Evolutionary conservation across 2,329 filamentous ascomycete genomes (phyloP).

Genomic region (Penicillium verrucosum): DNA sequence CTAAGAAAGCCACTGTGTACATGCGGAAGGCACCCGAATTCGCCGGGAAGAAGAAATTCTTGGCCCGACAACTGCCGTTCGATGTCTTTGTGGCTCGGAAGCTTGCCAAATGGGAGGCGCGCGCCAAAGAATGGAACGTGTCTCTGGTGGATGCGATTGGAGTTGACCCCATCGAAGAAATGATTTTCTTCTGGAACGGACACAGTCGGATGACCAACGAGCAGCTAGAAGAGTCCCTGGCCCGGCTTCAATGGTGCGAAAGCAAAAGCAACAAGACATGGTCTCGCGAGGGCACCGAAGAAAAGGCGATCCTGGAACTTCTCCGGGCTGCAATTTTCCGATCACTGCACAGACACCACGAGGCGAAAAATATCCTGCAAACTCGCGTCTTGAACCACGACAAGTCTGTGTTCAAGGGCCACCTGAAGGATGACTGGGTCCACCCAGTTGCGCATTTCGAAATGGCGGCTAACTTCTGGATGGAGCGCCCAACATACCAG

Average conservation of each 20-base stretch:
- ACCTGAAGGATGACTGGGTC: conserved; percentile 55
- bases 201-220: conserved; percentile 70
- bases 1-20: conserved; percentile 64
- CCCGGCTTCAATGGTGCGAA: conserved; percentile 64
- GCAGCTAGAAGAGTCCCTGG: conserved; percentile 63
- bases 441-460: conserved; percentile 82
- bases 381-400: conserved; percentile 61
- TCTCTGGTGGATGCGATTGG: conserved; percentile 77
- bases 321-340: conserved; percentile 65
- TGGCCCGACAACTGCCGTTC: conserved; percentile 85
- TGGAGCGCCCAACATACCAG: conserved; percentile 51
- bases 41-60: conserved; percentile 82
- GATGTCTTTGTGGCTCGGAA: conserved; percentile 83
- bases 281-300: conserved; percentile 55
- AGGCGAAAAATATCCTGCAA: conserved; percentile 64
- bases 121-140: conserved; percentile 64
- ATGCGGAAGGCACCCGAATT: conserved; percentile 69
- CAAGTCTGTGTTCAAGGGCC: conserved; percentile 51
- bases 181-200: conserved; percentile 93
- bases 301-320: conserved; percentile 63
- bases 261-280: conserved; percentile 57
- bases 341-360: conserved; percentile 58
- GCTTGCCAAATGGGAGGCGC: conserved; percentile 80
- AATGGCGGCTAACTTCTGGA: conserved; percentile 77
- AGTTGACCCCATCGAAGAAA: conserved; percentile 77